Percentiles rank a stretch among this genome's conserved stretches.
phyloP scores from a whole-genome alignment of 2,329 filamentous ascomycete genomes.

The Sordariomycetes sp. region DNA sequence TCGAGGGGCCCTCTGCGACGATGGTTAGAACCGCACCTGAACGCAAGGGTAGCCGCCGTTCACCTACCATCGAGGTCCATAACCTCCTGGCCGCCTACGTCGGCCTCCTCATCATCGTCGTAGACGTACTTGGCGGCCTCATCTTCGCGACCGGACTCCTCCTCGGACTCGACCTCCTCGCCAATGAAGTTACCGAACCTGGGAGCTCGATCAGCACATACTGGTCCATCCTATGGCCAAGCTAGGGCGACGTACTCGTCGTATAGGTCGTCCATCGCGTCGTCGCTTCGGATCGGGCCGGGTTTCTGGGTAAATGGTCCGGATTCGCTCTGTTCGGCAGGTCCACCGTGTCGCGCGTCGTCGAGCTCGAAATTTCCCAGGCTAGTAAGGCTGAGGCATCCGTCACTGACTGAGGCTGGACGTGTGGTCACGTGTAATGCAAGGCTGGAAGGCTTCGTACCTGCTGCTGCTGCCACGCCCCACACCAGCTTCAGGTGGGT shows the following conservation, averaged over 20 bases:
- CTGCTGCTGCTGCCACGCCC: background rate
- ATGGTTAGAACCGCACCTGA: background rate
- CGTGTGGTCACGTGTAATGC: constrained; percentile 6
- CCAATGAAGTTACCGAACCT: constrained; percentile 99
- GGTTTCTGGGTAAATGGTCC: background rate
- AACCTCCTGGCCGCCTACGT: constrained; percentile 62
- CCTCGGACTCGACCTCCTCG: constrained; percentile 74
- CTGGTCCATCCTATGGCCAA: background rate
- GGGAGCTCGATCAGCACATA: background rate
- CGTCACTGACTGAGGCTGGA: background rate
- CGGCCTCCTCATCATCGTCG: constrained; percentile 55
- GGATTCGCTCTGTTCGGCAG: constrained; percentile 5
- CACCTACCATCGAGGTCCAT: constrained; percentile 80
- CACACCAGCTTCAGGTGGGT: background rate
- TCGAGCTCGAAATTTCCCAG: constrained; percentile 1
- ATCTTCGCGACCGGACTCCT: constrained; percentile 66
- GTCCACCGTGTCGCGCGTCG: constrained; percentile 8
- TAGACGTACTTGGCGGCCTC: constrained; percentile 69
- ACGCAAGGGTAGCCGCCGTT: background rate
- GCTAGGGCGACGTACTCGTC: constrained; percentile 55
- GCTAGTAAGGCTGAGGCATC: background rate
- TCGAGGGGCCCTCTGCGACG: constrained; percentile 63
- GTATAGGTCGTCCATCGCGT: constrained; percentile 83
- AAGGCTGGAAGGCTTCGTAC: constrained; percentile 4
- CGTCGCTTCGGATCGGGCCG: background rate